These are phyloP conservation scores for Penicillium flavigenum DNA, from an alignment of 495 filamentous ascomycete genomes.

Conservation along the genomic window DNA sequence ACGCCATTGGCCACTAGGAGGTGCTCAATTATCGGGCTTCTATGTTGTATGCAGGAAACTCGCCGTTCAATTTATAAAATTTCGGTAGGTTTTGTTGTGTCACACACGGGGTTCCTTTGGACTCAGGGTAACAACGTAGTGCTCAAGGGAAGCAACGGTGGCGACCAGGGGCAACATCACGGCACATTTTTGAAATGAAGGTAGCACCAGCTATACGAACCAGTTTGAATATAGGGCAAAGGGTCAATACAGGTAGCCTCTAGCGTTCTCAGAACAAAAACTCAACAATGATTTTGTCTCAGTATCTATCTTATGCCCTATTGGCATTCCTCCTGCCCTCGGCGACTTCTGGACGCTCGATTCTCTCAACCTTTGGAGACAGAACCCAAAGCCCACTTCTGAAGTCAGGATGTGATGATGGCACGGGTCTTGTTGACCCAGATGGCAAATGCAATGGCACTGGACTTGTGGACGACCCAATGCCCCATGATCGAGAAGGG, in stretches of 20 bases:
- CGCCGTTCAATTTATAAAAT: neutral
- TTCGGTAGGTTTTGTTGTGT: neutral
- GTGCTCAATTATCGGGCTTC: neutral
- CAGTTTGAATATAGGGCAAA: neutral
- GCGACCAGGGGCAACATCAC: neutral
- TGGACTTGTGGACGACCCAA: constrained; percentile 23
- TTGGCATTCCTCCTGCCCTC: constrained; percentile 16
- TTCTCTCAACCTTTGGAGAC: neutral
- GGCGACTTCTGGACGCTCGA: constrained; percentile 5
- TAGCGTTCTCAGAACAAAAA: too few relatives aligned
- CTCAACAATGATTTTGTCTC: constrained; percentile 18
- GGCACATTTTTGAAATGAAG: constrained; percentile 1
- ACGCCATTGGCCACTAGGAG: constrained; percentile 9
- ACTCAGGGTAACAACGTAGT: neutral
- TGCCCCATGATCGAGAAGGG: constrained; percentile 27
- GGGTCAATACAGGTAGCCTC: neutral
- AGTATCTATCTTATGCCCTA: constrained; percentile 16
- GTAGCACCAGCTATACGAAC: neutral
- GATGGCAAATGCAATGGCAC: constrained; percentile 29
- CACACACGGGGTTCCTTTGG: neutral
- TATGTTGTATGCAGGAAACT: neutral
- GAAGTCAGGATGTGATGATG: constrained; percentile 15
- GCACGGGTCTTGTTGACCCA: constrained; percentile 26
- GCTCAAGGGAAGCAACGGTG: constrained; percentile 8
- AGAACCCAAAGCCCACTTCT: neutral